Base-by-base conservation (phyloP, 345 rosid genomes). In the Eucalyptus tenuipes region DNA sequence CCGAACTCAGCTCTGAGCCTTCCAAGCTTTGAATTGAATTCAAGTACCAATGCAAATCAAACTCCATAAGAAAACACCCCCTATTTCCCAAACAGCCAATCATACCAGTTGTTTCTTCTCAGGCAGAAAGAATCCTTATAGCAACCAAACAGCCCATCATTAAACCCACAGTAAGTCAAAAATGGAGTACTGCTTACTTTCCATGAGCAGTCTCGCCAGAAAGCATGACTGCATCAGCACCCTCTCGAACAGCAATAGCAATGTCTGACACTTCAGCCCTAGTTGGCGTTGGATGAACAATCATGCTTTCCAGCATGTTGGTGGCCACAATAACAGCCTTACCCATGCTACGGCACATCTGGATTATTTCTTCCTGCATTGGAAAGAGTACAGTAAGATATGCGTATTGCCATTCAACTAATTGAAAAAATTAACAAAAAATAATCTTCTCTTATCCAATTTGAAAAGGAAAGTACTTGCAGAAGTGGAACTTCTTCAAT, bases 131-230 rank as follows among this genome's bases (percentile, higher is more conserved):
- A 75, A 75, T 75, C 27, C 84, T 75, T 75, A 40, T 75, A 40
- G 47, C 84, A 75, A 75, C 47, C 82, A 20, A 20, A 75, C 2
- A 13, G 13, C 44, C 25, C 42, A 33, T 11, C 84, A 20, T 75
- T 75, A 44, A 75, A 44, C 17, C 57, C 59, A 68, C 9, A 84
- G 52, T 50, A 37, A 86, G 44, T 49, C 1, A 33, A 90, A 13
- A 37, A 33, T 20, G 47, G 42, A 75, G 84, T 5, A 27, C 13
- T 71, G 92, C 99, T 92, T 91, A 98, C 99, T 97, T 98, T 87
- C 99, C 99, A 71, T 98, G 99, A 90, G 99, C 99, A 91, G 99
- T 98, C 94, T 98, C 99, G 90, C 99, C 99, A 50, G 99, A 98
- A 92, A 98, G 99, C 99, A 98, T 98, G 27, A 98, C 95, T 13